Base-by-base conservation (phyloP, 345 rosid genomes). In the Boechera stricta region DNA sequence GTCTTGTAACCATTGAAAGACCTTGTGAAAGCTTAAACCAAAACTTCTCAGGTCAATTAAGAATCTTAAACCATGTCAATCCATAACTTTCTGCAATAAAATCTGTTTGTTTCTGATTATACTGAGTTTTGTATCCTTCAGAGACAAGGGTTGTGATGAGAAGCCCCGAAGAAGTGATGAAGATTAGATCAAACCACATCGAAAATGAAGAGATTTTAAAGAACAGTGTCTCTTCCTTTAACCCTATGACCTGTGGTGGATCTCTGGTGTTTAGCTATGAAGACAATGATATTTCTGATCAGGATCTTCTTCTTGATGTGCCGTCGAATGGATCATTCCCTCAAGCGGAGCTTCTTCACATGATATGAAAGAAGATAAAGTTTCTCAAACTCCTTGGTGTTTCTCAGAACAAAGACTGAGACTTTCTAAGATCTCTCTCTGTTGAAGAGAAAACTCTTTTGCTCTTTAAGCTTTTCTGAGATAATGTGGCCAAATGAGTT, bases 271-370 rank as follows among this genome's bases (percentile, higher is more conserved):
- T 76, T 73, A 80, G 82, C 1, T 87, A 81, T 71, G 98, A 86
- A 76, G 87, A 77, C 63, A 68, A 62, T 79, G 82, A 62, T 36
- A 62, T 67, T 5, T 87, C 84, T 33, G 90, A 91, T 63, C 90
- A 91, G 64, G 96, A 91, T 77, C 83, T 95, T 83, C 94, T 95
- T 72, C 76, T 92, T 69, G 91, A 92, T 26, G 90, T 95, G 60
- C 97, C 99, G 57, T 87, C 86, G 63, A 89, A 88, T 39, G 80
- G 90, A 76, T 95, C 91, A 64, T 95, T 95, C 72, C 89, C 96
- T 47, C 93, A 91, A 74, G 98, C 99, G 36, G 99, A 95, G 84
- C 96, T 95, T 64, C 98, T 95, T 76, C 84, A 73, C 11, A 74
- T 67, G 67, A 68, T 69, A 44, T 79, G 66, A 68, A 36, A 72